phyloP scores from a whole-genome alignment of 768 basidiomycete genomes.

The Rubroboletus pulcherrimus region DNA sequence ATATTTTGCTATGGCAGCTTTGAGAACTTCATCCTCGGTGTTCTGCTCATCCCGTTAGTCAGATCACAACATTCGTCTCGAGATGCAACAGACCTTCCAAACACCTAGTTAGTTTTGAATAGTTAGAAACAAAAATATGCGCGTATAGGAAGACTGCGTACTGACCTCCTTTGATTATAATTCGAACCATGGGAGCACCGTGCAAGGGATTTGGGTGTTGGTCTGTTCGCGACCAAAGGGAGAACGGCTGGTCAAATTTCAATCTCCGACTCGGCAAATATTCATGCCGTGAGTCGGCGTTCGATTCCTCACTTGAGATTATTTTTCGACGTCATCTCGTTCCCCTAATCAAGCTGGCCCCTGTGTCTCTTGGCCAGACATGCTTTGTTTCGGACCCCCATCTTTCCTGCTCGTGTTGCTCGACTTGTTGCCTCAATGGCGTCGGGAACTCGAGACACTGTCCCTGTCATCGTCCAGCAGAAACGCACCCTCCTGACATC shows the following conservation, averaged over 20 bases:
- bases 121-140: constrained; percentile 1
- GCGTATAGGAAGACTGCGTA: constrained; percentile 4
- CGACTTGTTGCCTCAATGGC: not conserved
- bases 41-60: constrained; percentile 47
- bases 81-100: constrained; percentile 60
- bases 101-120: constrained; percentile 45
- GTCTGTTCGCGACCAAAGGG: not conserved
- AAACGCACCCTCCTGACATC: not conserved
- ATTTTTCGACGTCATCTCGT: not conserved
- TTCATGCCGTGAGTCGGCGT: not conserved
- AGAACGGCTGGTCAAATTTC: not conserved
- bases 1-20: constrained; percentile 97
- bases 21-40: constrained; percentile 97
- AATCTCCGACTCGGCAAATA: constrained; percentile 18
- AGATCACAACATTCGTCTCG: not conserved
- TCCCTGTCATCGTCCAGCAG: not conserved
- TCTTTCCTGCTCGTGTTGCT: too few relatives aligned
- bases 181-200: constrained; percentile 63
- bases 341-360: constrained; percentile 10
- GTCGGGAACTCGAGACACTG: not conserved
- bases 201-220: not conserved
- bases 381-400: not conserved
- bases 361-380: not conserved
- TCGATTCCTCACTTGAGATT: constrained; percentile 1
- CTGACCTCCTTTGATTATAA: constrained; percentile 87